Base-by-base conservation (phyloP, 2,329 filamentous ascomycete species). In the Stagonosporopsis cucurbitacearum region DNA sequence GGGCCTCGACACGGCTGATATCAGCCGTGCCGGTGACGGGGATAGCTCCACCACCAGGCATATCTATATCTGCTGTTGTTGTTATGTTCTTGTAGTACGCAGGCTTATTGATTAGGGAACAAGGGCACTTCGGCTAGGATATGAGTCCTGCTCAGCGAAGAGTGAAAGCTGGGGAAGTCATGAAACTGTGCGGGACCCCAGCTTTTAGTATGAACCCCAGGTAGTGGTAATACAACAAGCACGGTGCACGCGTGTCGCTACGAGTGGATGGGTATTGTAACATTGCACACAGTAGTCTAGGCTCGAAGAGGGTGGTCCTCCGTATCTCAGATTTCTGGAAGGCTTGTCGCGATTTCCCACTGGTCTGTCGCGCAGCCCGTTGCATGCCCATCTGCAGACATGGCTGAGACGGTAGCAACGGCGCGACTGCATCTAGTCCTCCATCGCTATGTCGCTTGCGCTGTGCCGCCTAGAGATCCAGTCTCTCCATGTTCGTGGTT, bases 1-100 rank as follows among this genome's bases (percentile, higher is more conserved):
- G 80, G 15, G 80, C 79, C 66, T 81, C 79, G 68, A 89, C 80
- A 68, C 83, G 82, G 65, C 75, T 78, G 66, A 84, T 78, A 75
- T 88, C 84, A 68, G 69, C 58, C 54, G 72, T 75, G 64, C 72
- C 72, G 46, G 69, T 71, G 57, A 74, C 65, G 62, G 71, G 48
- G 39, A 74, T 62, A 57, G 71, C 67, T 56, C 67, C 70, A 63
- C 71, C 72, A 59, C 72, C 72, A 65, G 72, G 71, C 71, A 75
- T 75, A 63, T 33, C 68, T 64, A 75, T 75, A 63, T 33, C 68
- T 64, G 64, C 58, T 54, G 60, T 59, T 63, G 54, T 52, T 6
- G 9, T 40, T 40, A 20, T 40, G 37, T 26, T n/a, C 13, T 41
- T 26, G 39, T n/a, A 17, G 23, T 4, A n/a, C n/a, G n/a, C n/a